Evolutionary conservation across 2,329 filamentous ascomycete species (phyloP), one percentile per base, ranked within the genome.

Genomic region (Trichoderma guizhouense): DNA sequence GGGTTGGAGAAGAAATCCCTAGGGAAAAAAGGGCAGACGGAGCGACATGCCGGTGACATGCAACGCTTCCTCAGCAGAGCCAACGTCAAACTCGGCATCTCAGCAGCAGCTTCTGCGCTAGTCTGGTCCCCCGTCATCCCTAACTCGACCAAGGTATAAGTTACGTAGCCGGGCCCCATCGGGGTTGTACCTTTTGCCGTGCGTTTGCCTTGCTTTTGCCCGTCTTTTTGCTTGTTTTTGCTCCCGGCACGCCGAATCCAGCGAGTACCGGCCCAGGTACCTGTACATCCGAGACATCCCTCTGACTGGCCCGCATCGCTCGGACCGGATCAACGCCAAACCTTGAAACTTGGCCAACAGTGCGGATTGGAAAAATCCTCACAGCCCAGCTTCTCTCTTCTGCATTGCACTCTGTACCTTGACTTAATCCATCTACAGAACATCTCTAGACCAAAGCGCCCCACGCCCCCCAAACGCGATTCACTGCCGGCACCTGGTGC

Each of bases 311-410:
- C 73, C 72, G 72, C 69, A 69, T 67, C 62, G 71, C 71, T 77
- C 80, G 78, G 79, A 80, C 76, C 79, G 79, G 79, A 81, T 81
- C 79, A 81, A 81, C 79, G 78, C 80, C 80, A 81, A 81, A 81
- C 80, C 80, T 81, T 80, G 77, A 79, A 76, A 67, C 73, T 75
- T 76, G 76, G 76, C 47, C 78, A 73, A 83, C 81, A 83, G 81
- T 83, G 81, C 81, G 81, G 81, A 82, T 82, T 82, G 79, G 78
- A 81, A 83, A 81, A 82, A 77, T 79, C 76, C 76, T 81, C 75
- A 82, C 81, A 81, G 79, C 77, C 80, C 79, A 79, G 77, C 79
- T 77, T 79, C 55, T 51, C 66, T 53, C 71, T 36, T 47, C 28
- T 60, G 28, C 57, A 53, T 53, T 55, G 47, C 43, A 66, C 30